phyloP scores from a whole-genome alignment of 148 eudicot genomes.

The Spergularia bocconei region DNA sequence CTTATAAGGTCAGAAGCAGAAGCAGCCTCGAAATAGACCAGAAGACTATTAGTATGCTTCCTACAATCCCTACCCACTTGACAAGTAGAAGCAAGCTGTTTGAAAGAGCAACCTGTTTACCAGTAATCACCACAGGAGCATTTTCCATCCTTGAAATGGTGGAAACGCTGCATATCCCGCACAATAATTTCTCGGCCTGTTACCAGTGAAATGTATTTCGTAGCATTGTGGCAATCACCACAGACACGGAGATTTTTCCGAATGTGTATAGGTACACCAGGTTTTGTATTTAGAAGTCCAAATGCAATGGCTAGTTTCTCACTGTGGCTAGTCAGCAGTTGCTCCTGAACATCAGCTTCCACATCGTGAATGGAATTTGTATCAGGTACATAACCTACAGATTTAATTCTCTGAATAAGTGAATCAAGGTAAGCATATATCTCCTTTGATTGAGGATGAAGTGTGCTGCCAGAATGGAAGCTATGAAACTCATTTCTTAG shows the following conservation, averaged over 20 bases:
- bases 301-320: conserved; percentile 80
- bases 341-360: conserved; percentile 67
- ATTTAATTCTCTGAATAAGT: conserved; percentile 54
- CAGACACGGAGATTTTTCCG: conserved; percentile 83
- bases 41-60: background rate
- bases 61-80: background rate
- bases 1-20: too few relatives aligned
- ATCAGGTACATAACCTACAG: conserved; percentile 69
- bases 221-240: conserved; percentile 73
- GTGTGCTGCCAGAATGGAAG: conserved; percentile 69
- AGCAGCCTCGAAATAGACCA: too few relatives aligned
- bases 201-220: conserved; percentile 76
- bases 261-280: conserved; percentile 67
- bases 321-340: conserved; percentile 61
- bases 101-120: conserved; percentile 30
- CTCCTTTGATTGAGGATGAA: conserved; percentile 60
- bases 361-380: conserved; percentile 62
- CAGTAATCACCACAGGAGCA: conserved; percentile 89
- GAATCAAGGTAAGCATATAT: conserved; percentile 49
- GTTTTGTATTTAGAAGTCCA: conserved; percentile 58
- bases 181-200: conserved; percentile 65
- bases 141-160: conserved; percentile 69
- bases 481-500: conserved; percentile 64
- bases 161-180: conserved; percentile 81
- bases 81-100: background rate